Conservation (phyloP, 345 rosid species). For the Punica granatum region DNA sequence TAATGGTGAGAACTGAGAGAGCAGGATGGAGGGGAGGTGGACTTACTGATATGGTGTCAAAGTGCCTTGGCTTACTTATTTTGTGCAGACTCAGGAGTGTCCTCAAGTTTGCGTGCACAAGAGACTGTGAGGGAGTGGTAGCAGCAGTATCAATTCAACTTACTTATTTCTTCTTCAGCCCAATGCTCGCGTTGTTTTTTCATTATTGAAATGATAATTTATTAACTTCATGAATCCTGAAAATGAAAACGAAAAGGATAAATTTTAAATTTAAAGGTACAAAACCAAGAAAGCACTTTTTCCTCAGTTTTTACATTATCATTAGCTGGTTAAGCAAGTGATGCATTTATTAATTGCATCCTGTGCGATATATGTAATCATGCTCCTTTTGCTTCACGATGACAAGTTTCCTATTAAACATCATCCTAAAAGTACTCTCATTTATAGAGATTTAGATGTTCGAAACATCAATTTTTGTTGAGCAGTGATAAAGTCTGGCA, state of each 20-base stretch:
- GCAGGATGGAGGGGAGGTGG: no score
- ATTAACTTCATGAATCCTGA: no score
- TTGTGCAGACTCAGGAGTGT: no score
- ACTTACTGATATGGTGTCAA: no score
- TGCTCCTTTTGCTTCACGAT: background rate
- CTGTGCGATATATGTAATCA: background rate
- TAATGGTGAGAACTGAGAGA: no score
- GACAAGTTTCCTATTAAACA: background rate
- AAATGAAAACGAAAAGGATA: background rate
- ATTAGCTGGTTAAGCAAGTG: background rate
- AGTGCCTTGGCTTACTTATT: no score
- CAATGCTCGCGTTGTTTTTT: no score
- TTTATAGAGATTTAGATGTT: background rate
- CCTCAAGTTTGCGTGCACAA: no score
- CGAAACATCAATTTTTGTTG: background rate
- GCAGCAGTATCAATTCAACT: no score
- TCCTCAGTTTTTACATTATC: background rate
- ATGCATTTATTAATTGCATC: background rate
- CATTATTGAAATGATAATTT: no score
- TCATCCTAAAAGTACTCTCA: background rate
- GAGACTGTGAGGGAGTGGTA: no score
- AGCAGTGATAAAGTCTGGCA: background rate
- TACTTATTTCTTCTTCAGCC: no score
- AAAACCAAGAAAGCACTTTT: background rate
- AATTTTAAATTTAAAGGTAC: background rate